Evolutionary conservation across 805 yeast species (phyloP).

Genomic region (Pichia paraexigua): DNA sequence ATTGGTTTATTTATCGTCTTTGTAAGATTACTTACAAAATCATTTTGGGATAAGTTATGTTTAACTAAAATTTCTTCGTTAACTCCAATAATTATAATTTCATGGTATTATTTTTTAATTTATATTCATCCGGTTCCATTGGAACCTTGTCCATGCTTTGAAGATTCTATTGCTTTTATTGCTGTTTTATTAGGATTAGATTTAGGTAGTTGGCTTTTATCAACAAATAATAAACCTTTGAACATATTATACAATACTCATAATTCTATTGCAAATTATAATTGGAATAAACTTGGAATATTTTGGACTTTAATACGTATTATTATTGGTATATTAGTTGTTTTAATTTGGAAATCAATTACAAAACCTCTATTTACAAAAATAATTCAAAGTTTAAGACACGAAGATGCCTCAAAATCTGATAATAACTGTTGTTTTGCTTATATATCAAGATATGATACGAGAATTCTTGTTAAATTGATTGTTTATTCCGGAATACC

Average conservation of each 20-base stretch:
- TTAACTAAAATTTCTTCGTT: slow-evolving; percentile 15
- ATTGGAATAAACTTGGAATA: slow-evolving; percentile 32
- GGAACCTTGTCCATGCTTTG: slow-evolving; percentile 94
- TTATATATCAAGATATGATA: slow-evolving; percentile 56
- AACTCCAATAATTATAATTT: slow-evolving; percentile 33
- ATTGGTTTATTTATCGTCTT: slow-evolving; percentile 52
- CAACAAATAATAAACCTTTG: slow-evolving; percentile 9
- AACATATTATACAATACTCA: slow-evolving; percentile 5
- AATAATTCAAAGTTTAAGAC: not conserved
- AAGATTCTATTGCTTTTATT: slow-evolving; percentile 87
- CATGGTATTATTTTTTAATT: slow-evolving; percentile 42
- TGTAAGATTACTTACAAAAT: slow-evolving; percentile 35
- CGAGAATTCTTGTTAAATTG: slow-evolving; percentile 69
- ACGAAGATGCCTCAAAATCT: not conserved
- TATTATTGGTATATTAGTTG: slow-evolving; percentile 50
- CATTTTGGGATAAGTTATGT: slow-evolving; percentile 39
- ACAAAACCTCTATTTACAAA: slow-evolving; percentile 55
- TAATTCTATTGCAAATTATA: slow-evolving; percentile 11
- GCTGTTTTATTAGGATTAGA: slow-evolving; percentile 82
- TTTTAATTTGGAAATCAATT: slow-evolving; percentile 65
- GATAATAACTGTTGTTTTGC: slow-evolving; percentile 32
- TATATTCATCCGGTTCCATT: slow-evolving; percentile 75
- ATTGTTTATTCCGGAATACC: slow-evolving; percentile 80
- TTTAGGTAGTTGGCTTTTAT: slow-evolving; percentile 46
- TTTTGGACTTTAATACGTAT: slow-evolving; percentile 39